Conservation (phyloP, 1,139 yeast species). For the Debaryomyces udenii region DNA sequence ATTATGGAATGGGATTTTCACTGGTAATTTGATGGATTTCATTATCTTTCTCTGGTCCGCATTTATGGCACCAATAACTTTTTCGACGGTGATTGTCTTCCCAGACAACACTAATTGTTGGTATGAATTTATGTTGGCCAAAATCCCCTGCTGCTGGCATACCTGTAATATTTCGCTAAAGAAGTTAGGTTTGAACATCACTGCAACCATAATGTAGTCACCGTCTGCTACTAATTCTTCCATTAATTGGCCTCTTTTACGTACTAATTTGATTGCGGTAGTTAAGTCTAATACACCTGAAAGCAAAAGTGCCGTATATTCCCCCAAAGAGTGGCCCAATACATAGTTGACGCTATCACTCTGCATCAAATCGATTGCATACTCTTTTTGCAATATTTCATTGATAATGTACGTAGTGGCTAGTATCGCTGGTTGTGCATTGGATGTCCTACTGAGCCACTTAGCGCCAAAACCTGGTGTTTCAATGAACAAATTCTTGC, state of each 20-base stretch:
- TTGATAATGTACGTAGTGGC: constrained; percentile 46
- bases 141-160: constrained; percentile 24
- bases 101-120: constrained; percentile 53
- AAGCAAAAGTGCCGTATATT: constrained; percentile 52
- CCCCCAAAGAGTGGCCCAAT: constrained; percentile 65
- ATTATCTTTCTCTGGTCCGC: constrained; percentile 21
- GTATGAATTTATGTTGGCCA: constrained; percentile 49
- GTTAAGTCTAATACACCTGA: constrained; percentile 42
- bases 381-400: constrained; percentile 29
- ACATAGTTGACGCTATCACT: constrained; percentile 27
- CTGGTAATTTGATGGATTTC: constrained; percentile 41
- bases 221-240: constrained; percentile 27
- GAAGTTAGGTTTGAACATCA: constrained; percentile 27
- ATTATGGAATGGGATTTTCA: constrained; percentile 59
- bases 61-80: constrained; percentile 23
- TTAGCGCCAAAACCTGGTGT: constrained; percentile 13
- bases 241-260: constrained; percentile 57
- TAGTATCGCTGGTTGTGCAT: constrained; percentile 66
- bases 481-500: constrained; percentile 24
- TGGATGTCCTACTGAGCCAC: constrained; percentile 43
- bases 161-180: constrained; percentile 23
- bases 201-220: constrained; percentile 42
- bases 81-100: constrained; percentile 21
- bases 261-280: constrained; percentile 51
- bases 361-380: constrained; percentile 26